A percentile compares a stretch with the other conserved stretches of the same genome.
phyloP scores from a whole-genome alignment of 2,329 filamentous ascomycete species.

The Aspergillus sp. region DNA sequence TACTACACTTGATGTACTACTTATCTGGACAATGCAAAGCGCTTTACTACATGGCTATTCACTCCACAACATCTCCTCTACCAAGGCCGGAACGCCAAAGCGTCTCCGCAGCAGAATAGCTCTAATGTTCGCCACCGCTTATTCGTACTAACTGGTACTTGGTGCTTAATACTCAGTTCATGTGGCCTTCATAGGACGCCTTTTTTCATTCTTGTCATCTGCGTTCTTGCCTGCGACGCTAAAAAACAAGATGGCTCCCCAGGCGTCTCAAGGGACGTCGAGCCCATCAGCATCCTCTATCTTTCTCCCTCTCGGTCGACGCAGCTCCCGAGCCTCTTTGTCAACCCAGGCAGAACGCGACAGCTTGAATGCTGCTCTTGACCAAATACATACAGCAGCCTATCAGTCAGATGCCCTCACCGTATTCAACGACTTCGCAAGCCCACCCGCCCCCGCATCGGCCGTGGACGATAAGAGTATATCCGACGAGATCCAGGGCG shows the following conservation, averaged over 20 bases:
- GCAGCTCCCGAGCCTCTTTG: slow-evolving; percentile 52
- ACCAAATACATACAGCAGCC: slow-evolving; percentile 86
- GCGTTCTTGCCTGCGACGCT: slow-evolving; percentile 1
- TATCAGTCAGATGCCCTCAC: slow-evolving; percentile 82
- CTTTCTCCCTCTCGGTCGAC: slow-evolving; percentile 46
- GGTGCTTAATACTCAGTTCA: background rate
- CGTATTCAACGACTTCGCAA: slow-evolving; percentile 88
- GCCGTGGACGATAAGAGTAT: slow-evolving; percentile 68
- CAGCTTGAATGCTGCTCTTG: slow-evolving; percentile 72
- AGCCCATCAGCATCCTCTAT: slow-evolving; percentile 48
- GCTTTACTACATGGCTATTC: slow-evolving; percentile 15
- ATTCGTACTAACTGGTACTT: slow-evolving; percentile 9
- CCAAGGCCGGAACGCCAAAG: slow-evolving; percentile 13
- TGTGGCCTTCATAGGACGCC: background rate
- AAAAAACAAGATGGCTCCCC: slow-evolving; percentile 34
- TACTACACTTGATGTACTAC: background rate
- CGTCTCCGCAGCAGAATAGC: slow-evolving; percentile 18
- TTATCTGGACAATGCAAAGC: slow-evolving; percentile 16
- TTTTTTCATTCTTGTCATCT: background rate
- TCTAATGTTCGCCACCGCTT: slow-evolving; percentile 17
- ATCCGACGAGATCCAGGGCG: slow-evolving; percentile 75
- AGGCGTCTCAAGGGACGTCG: slow-evolving; percentile 36
- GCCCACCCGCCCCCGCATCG: slow-evolving; percentile 60
- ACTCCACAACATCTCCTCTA: slow-evolving; percentile 12
- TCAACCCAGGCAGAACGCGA: slow-evolving; percentile 65